Percentiles rank a stretch among this genome's conserved stretches.
Evolutionary conservation across 108 stramenopile genomes (phyloP).

Genomic region (Cyclotella baltica): DNA sequence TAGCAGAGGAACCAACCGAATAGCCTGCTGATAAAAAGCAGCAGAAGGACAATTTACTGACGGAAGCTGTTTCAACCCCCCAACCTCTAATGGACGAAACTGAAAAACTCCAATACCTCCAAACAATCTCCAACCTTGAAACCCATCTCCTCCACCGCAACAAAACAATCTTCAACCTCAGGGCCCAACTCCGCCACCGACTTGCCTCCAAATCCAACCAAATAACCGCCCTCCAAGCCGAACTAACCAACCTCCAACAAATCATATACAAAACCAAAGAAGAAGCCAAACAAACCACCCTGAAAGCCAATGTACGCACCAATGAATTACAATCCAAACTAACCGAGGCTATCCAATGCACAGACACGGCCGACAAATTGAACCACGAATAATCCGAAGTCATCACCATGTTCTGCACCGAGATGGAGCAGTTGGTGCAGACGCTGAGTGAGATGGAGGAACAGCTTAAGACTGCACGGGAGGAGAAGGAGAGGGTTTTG

Average conservation of each 20-base stretch:
- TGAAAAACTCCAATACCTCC: constrained; percentile 31
- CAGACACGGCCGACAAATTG: constrained; percentile 32
- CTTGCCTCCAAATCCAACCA: constrained; percentile 71
- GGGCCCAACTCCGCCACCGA: too few relatives aligned
- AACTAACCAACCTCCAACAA: constrained; percentile 58
- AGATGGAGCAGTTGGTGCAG: constrained; percentile 73
- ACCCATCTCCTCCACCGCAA: constrained; percentile 61
- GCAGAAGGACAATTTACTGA: not conserved
- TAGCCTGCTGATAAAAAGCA: not conserved
- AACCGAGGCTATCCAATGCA: constrained; percentile 50
- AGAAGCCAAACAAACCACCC: constrained; percentile 77
- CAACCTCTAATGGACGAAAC: constrained; percentile 25
- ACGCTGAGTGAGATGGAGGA: constrained; percentile 84
- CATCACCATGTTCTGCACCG: constrained; percentile 67
- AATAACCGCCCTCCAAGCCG: constrained; percentile 66
- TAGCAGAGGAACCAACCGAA: not conserved
- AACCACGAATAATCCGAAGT: constrained; percentile 58
- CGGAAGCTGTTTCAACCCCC: not conserved
- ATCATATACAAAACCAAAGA: constrained; percentile 76
- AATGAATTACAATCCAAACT: constrained; percentile 63
- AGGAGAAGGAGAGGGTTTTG: constrained; percentile 38
- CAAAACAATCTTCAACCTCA: too few relatives aligned
- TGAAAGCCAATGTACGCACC: constrained; percentile 73
- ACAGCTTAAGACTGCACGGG: constrained; percentile 56
- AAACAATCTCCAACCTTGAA: constrained; percentile 35